Evolutionary conservation across 805 yeast species (phyloP).

Genomic region (Cyberlindnera saturnus): DNA sequence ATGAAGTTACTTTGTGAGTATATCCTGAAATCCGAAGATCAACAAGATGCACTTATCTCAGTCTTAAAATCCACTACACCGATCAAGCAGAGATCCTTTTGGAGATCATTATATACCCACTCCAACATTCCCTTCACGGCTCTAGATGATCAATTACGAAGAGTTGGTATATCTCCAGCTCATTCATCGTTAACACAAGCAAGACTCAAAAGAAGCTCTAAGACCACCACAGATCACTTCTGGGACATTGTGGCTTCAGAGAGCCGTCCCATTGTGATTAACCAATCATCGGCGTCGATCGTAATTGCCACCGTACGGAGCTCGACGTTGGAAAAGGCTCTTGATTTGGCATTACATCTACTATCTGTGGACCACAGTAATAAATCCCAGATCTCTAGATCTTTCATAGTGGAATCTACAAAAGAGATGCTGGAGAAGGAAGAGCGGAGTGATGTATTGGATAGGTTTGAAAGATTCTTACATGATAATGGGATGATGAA

Average conservation of each 20-base stretch:
- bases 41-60: not conserved
- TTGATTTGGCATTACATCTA: constrained; percentile 9
- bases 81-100: constrained; percentile 7
- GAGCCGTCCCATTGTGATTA: constrained; percentile 4
- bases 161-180: not conserved
- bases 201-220: constrained; percentile 5
- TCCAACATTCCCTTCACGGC: constrained; percentile 6
- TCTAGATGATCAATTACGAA: constrained; percentile 2
- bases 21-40: constrained; percentile 3
- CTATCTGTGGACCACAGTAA: constrained; percentile 2
- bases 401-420: constrained; percentile 3
- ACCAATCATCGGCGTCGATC: constrained; percentile 8
- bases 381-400: constrained; percentile 3
- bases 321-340: constrained; percentile 2
- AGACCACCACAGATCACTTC: constrained; percentile 5
- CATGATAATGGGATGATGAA: constrained; percentile 3
- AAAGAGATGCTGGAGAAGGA: not conserved
- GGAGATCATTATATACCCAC: constrained; percentile 10
- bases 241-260: constrained; percentile 8
- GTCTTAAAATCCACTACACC: constrained; percentile 1
- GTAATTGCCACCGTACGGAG: constrained; percentile 6
- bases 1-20: constrained; percentile 9
- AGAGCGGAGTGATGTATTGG: constrained; percentile 6
- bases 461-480: constrained; percentile 9
- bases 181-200: constrained; percentile 4